Conservation (phyloP, 768 basidiomycete genomes). For the Tulasnella sp. region DNA sequence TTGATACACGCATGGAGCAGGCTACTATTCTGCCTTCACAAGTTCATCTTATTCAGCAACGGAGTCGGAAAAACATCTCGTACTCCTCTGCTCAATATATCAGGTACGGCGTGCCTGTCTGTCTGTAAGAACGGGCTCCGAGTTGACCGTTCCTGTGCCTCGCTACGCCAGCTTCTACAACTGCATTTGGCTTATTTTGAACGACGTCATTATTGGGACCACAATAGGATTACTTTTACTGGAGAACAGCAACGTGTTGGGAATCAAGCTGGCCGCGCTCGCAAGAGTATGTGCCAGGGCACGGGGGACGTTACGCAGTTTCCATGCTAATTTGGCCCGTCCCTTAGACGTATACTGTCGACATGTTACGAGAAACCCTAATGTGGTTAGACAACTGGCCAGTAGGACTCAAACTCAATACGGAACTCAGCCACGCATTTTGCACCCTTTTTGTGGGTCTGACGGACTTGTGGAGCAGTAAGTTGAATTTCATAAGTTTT, state of each 20-base stretch:
- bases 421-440: conserved; percentile 83
- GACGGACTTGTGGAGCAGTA: conserved; percentile 69
- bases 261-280: conserved; percentile 37
- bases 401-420: conserved; percentile 91
- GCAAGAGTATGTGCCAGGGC: conserved; percentile 40
- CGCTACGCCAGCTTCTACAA: conserved; percentile 70
- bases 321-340: not conserved
- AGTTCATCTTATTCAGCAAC: not conserved
- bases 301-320: conserved; percentile 9
- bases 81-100: not conserved
- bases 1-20: conserved; percentile 56
- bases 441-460: conserved; percentile 64
- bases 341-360: conserved; percentile 42
- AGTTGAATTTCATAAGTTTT: conserved; percentile 34
- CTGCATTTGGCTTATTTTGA: conserved; percentile 82
- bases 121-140: not conserved
- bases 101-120: not conserved
- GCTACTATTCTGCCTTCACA: conserved; percentile 42
- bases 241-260: conserved; percentile 56
- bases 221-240: conserved; percentile 66
- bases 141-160: not conserved
- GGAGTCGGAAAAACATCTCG: not conserved
- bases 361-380: conserved; percentile 51
- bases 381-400: conserved; percentile 94
- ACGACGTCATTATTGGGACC: conserved; percentile 82